Conservation (phyloP, 257 asterid species). For the Nicotiana sylvestris region DNA sequence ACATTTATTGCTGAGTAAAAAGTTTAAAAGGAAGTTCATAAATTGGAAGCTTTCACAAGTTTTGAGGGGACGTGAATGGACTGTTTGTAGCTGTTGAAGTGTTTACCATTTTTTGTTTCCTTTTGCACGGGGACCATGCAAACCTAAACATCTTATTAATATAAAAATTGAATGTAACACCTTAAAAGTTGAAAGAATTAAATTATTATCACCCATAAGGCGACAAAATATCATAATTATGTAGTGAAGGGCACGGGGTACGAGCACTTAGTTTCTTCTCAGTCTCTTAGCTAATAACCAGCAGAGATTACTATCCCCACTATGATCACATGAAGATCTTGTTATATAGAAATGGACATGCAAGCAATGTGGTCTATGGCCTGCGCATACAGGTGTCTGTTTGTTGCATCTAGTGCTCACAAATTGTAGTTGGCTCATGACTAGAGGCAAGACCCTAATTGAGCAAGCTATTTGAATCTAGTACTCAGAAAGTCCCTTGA, state of each 20-base stretch:
- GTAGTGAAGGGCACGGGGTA: background rate
- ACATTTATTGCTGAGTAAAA: background rate
- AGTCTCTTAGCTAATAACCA: background rate
- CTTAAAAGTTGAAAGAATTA: background rate
- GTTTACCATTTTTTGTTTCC: background rate
- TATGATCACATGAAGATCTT: background rate
- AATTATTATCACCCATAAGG: background rate
- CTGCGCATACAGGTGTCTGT: background rate
- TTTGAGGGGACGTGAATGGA: background rate
- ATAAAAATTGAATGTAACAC: background rate
- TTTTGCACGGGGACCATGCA: background rate
- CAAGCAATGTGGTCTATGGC: background rate
- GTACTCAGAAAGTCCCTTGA: background rate
- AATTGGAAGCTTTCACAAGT: slow-evolving; percentile 7
- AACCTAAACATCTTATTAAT: background rate
- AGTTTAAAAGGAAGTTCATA: background rate
- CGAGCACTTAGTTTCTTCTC: background rate
- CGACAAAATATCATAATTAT: background rate
- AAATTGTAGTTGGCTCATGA: background rate
- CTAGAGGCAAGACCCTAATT: background rate
- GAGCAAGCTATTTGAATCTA: slow-evolving; percentile 1
- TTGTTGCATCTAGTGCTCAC: background rate
- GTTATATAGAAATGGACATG: background rate
- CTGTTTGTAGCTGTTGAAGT: background rate
- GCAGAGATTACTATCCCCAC: background rate